Percentiles rank a stretch among this genome's conserved stretches.
phyloP scores from a whole-genome alignment of 108 stramenopile genomes.

The Cyclotella choctawhatcheeana region DNA sequence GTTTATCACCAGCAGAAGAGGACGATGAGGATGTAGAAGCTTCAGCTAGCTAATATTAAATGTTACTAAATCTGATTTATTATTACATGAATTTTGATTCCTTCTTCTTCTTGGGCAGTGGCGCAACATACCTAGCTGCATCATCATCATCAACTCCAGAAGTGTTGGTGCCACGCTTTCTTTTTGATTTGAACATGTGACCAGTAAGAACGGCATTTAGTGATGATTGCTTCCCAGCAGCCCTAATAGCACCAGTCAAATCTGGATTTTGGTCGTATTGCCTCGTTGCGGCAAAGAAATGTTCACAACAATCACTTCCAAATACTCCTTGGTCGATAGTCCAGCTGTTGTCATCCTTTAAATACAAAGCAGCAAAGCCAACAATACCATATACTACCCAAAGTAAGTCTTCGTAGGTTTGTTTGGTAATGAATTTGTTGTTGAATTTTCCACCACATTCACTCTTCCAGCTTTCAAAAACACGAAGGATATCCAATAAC shows the following conservation, averaged over 20 bases:
- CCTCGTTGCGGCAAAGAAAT: conserved; percentile 1
- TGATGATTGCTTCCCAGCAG: not conserved
- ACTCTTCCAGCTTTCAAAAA: conserved; percentile 14
- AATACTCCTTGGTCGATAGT: conserved; percentile 5
- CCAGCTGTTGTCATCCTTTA: conserved; percentile 4
- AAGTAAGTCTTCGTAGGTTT: conserved; percentile 19
- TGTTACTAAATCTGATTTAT: too few relatives aligned
- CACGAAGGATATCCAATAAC: not conserved
- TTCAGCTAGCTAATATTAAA: too few relatives aligned
- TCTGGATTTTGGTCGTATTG: conserved; percentile 2
- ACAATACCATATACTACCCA: conserved; percentile 17
- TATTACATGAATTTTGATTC: too few relatives aligned
- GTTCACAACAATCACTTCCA: conserved; percentile 19
- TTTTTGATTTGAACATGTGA: not conserved
- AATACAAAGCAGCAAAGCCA: not conserved
- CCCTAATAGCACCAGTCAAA: not conserved
- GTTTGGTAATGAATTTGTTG: conserved; percentile 1
- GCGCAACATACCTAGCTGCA: not conserved
- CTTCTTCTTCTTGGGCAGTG: not conserved
- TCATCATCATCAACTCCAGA: not conserved
- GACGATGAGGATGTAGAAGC: not conserved
- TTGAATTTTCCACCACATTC: not conserved
- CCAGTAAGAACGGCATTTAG: not conserved
- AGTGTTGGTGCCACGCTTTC: conserved; percentile 1
- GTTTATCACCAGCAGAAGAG: too few relatives aligned